Base-by-base conservation (phyloP, 306 rosid species). In the Lithocarpus polystachyus region DNA sequence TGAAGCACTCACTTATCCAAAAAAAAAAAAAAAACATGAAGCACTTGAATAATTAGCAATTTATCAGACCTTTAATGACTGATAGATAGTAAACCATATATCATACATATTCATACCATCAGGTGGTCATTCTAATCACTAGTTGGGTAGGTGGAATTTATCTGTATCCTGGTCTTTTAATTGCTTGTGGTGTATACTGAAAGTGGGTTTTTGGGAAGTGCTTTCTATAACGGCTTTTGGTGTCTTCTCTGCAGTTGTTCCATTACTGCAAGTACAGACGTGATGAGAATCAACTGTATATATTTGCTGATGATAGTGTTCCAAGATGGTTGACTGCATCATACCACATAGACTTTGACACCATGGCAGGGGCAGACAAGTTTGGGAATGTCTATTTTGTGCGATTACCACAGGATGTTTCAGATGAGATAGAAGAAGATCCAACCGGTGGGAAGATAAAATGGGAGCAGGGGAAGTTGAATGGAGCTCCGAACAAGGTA, bases 361-460 rank as follows among this genome's bases (percentile, higher is more conserved):
- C 99, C 74, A 93, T 95, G 98, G 99, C 99, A 13, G 98, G 99
- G 31, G 94, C 96, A 7, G 99, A 95, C 86, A 95, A 95, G 94
- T 95, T 95, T 67, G 97, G 99, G 78, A 95, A 95, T 76, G 74
- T 95, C 77, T 95, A 90, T 79, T 93, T 93, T 85, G 94, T 93
- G 78, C 93, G 97, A 59, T 83, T 95, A 84, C 87, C 93, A 3
- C 98, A 93, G 81, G 99, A 95, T 77, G 96, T 95, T 65, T 93
- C 99, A 22, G 98, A 91, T 75, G 99, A 91, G 93, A 87, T 95
- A 55, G 99, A 95, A 88, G 99, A 95, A 88, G 98, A 95, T 83
- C 99, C 98, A 81, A 95, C 96, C 5, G 99, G 99, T 37, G 98
- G 99, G 72, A 93, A 90, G 87, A 95, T 95, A 72, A 95, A 93